A percentile compares a stretch with the other conserved stretches of the same genome.
These are phyloP conservation scores for Phytophthora agathidicida DNA, from an alignment of 352 stramenopile genomes.

Conservation along the genomic window DNA sequence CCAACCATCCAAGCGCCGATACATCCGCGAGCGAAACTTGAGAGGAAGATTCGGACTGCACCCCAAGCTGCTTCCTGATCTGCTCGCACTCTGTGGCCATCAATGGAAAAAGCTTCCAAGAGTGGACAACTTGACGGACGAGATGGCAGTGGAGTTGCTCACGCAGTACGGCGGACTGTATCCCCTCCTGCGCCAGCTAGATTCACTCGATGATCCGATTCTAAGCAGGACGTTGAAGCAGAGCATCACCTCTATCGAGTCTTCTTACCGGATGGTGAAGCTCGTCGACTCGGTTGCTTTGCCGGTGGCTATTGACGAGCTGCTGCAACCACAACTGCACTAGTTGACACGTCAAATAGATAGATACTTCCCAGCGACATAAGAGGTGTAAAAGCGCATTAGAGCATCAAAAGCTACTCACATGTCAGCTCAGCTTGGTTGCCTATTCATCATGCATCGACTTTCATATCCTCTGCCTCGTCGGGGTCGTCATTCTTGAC, in stretches of 20 bases:
- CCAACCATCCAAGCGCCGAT: constrained; percentile 72
- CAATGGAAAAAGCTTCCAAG: constrained; percentile 71
- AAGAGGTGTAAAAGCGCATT: constrained; percentile 32
- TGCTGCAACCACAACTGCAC: constrained; percentile 45
- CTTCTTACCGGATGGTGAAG: constrained; percentile 79
- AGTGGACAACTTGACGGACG: constrained; percentile 61
- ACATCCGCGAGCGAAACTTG: constrained; percentile 68
- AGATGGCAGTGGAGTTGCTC: constrained; percentile 67
- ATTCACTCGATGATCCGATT: constrained; percentile 55
- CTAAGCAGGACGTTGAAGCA: constrained; percentile 74
- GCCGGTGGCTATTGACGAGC: constrained; percentile 54
- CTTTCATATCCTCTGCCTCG: constrained; percentile 38
- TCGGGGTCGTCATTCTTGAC: constrained; percentile 44
- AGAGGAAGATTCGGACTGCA: constrained; percentile 61
- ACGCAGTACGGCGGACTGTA: constrained; percentile 64
- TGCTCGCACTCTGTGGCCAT: constrained; percentile 69
- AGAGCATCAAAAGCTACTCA: constrained; percentile 30
- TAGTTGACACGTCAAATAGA: constrained; percentile 18
- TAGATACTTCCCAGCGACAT: too few relatives aligned
- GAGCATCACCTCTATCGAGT: constrained; percentile 76
- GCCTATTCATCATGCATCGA: constrained; percentile 36
- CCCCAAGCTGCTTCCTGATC: constrained; percentile 61
- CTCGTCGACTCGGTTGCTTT: constrained; percentile 57
- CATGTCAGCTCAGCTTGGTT: constrained; percentile 13
- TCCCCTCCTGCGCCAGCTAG: constrained; percentile 63